Conservation (phyloP, 2,329 filamentous ascomycete species). For the Diaporthe sp. region DNA sequence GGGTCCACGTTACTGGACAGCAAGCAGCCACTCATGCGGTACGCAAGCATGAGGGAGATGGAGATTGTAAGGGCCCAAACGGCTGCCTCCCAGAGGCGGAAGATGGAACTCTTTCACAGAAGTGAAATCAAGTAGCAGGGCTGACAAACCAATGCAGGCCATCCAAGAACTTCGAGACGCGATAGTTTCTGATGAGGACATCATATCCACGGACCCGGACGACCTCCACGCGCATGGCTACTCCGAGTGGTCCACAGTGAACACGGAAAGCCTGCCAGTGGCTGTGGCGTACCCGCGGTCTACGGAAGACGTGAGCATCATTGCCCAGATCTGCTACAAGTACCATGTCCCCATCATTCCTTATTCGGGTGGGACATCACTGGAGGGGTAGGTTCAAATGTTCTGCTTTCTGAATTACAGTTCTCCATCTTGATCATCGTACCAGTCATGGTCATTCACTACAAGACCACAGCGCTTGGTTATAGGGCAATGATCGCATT, state of each 20-base stretch:
- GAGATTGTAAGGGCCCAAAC: constrained; percentile 45
- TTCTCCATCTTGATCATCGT: background rate
- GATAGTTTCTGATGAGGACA: constrained; percentile 57
- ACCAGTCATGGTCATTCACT: background rate
- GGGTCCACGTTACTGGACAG: constrained; percentile 44
- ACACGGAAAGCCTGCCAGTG: constrained; percentile 69
- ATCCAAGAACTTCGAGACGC: constrained; percentile 63
- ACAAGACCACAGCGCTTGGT: too few species aligned
- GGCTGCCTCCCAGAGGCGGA: background rate
- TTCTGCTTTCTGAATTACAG: too few species aligned
- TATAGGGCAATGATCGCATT: too few species aligned
- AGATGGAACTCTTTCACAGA: background rate
- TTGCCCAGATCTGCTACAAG: constrained; percentile 78
- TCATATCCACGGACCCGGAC: constrained; percentile 71
- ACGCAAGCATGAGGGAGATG: constrained; percentile 56
- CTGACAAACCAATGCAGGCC: constrained; percentile 53
- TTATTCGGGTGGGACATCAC: constrained; percentile 85
- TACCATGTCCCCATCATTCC: constrained; percentile 87
- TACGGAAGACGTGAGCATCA: constrained; percentile 68
- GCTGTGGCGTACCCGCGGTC: constrained; percentile 72
- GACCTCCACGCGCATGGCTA: constrained; percentile 72
- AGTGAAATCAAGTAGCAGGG: background rate
- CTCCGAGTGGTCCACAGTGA: constrained; percentile 73
- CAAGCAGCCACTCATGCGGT: constrained; percentile 43
- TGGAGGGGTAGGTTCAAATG: constrained; percentile 79